These are phyloP conservation scores for Ascosphaera aggregata DNA, from an alignment of 2,329 filamentous ascomycete genomes.

Conservation along the genomic window DNA sequence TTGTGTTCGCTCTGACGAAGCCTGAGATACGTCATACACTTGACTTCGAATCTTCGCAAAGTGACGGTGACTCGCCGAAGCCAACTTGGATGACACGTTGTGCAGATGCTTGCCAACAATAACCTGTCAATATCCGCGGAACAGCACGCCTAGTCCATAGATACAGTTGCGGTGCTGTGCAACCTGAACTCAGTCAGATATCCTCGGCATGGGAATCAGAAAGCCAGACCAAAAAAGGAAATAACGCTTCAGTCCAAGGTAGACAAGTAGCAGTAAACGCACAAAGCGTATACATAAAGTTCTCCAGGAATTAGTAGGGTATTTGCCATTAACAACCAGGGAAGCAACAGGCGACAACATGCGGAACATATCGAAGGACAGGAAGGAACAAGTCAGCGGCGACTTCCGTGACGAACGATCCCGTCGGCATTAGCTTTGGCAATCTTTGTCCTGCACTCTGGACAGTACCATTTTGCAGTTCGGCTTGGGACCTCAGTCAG, in stretches of 20 bases:
- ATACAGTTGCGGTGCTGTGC: no score
- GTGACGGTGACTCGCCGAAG: no score
- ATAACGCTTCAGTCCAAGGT: neutral
- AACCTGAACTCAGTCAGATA: no score
- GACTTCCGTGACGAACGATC: slow-evolving; percentile 15
- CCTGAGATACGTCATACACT: no score
- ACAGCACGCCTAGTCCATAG: no score
- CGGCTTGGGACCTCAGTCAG: slow-evolving; percentile 34
- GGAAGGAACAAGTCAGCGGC: slow-evolving; percentile 9
- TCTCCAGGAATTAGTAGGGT: neutral
- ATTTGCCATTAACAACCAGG: neutral
- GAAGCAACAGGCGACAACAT: neutral
- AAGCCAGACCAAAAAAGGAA: neutral
- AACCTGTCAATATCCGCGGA: no score
- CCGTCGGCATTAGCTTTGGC: slow-evolving; percentile 18
- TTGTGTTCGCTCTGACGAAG: no score
- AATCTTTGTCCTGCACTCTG: slow-evolving; percentile 31
- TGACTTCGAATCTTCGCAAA: no score
- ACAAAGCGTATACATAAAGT: neutral
- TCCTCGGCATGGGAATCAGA: no score
- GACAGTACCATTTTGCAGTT: slow-evolving; percentile 42
- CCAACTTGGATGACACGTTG: no score
- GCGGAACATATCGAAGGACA: neutral
- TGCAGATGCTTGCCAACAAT: no score
- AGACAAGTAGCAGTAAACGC: neutral